These are phyloP conservation scores for Asterochloris sp. DNA, from an alignment of 139 green algal genomes.

Conservation along the genomic window DNA sequence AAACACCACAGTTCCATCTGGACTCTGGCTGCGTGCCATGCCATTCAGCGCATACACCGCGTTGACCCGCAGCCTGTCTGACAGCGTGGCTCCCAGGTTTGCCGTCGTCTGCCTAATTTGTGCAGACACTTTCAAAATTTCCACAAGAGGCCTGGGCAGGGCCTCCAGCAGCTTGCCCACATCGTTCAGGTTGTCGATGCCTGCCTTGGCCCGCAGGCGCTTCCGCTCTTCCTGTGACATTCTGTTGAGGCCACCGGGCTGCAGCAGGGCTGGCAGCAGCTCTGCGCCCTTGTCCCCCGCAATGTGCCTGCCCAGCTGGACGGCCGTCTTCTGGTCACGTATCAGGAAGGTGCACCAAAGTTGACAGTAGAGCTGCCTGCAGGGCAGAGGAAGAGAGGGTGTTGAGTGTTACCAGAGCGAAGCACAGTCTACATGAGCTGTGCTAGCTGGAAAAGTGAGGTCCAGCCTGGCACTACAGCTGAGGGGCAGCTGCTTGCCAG, in stretches of 20 bases:
- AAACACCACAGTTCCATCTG: neutral
- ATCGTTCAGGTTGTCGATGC: conserved; percentile 14
- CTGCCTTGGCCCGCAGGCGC: conserved; percentile 8
- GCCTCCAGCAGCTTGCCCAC: conserved; percentile 40
- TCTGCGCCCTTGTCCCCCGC: conserved; percentile 44
- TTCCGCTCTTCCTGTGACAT: conserved; percentile 7
- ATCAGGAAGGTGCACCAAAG: conserved; percentile 58
- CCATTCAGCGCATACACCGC: conserved; percentile 27
- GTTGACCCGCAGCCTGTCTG: conserved; percentile 55
- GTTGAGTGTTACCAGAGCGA: too few relatives aligned
- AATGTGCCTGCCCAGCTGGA: conserved; percentile 14
- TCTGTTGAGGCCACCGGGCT: conserved; percentile 38
- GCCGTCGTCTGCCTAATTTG: conserved; percentile 39
- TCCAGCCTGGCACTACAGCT: too few relatives aligned
- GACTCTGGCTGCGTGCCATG: neutral
- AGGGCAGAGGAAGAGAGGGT: too few relatives aligned
- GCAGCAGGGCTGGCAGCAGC: conserved; percentile 66
- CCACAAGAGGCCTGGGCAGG: conserved; percentile 46
- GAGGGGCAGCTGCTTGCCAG: too few relatives aligned
- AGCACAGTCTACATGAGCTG: too few relatives aligned
- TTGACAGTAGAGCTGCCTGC: conserved; percentile 58
- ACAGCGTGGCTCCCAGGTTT: conserved; percentile 35
- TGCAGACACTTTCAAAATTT: conserved; percentile 48
- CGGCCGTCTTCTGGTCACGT: conserved; percentile 15
- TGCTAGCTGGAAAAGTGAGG: too few relatives aligned